Evolutionary conservation across 352 stramenopile species (phyloP), one percentile per base, ranked within the genome.

Genomic region (Phytophthora hibernalis): DNA sequence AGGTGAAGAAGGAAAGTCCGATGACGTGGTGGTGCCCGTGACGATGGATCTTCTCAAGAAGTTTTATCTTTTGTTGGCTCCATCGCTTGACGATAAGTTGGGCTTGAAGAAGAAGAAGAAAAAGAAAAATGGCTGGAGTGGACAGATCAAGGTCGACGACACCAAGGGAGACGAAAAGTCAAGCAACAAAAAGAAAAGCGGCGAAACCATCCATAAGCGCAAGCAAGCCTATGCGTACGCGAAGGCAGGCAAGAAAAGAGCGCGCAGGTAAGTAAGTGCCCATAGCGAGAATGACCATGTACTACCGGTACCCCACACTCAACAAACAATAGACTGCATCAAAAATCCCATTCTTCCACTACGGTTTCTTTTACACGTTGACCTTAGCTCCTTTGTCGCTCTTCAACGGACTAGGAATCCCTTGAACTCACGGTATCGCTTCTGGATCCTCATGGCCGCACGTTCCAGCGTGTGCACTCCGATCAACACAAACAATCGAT

Each of bases 401-500:
- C 31, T 65, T 67, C n/a, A 22, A 22, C 3, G 38, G 56, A 33
- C 64, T 33, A 37, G 48, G 35, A 42, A 70, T 51, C 9, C 66
- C 22, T 75, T 80, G 60, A 61, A 66, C 28, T n/a, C 50, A 37
- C 63, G 73, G 33, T 83, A 85, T 48, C 74, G 70, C 13, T 77
- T 67, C 53, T 94, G 87, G 16, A 96, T 89, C 10, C 58, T 69
- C 7, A 58, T 65, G 1, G 82, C 81, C 7, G 87, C 87, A 20
- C 85, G 79, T n/a, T 89, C 65, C 8, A 96, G 66, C 5, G 86
- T 93, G 57, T 93, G 82, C 21, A 80, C 73, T 44, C 87, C 87
- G 28, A 92, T 80, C 21, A 96, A 68, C 37, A 96, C 78, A n/a
- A 89, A 91, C 3, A 96, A 24, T 5, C 63, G 54, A 67, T 96